A percentile compares a stretch with the other conserved stretches of the same genome.
Evolutionary conservation across 768 basidiomycete species (phyloP).

Genomic region (Serendipita sp.): DNA sequence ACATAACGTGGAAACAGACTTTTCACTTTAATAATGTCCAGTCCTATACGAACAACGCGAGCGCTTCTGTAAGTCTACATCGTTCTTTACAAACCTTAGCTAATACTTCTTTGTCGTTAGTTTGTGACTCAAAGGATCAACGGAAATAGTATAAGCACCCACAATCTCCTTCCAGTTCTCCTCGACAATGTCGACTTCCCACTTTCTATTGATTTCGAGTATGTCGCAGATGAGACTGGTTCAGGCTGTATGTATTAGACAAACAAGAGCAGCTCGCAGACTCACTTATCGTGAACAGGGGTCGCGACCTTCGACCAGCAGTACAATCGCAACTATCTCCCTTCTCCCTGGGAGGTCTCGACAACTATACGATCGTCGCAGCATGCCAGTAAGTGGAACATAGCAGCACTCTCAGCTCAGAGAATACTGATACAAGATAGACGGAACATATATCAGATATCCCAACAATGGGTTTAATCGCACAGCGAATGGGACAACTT

Average conservation of each 20-base stretch:
- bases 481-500: slow-evolving; percentile 50
- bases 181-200: slow-evolving; percentile 41
- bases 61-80: slow-evolving; percentile 19
- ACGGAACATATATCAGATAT: slow-evolving; percentile 30
- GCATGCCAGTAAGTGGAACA: slow-evolving; percentile 29
- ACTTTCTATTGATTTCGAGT: slow-evolving; percentile 26
- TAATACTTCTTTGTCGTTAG: slow-evolving; percentile 16
- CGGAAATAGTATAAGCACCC: slow-evolving; percentile 32
- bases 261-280: too few relatives aligned
- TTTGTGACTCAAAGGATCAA: slow-evolving; percentile 33
- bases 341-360: slow-evolving; percentile 39
- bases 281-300: not conserved
- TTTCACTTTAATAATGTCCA: slow-evolving; percentile 47
- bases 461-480: slow-evolving; percentile 26
- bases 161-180: slow-evolving; percentile 28
- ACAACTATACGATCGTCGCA: slow-evolving; percentile 46
- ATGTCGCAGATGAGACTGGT: slow-evolving; percentile 19
- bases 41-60: slow-evolving; percentile 33
- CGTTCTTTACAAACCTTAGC: not conserved
- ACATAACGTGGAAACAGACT: slow-evolving; percentile 45
- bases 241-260: slow-evolving; percentile 17
- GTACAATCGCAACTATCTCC: slow-evolving; percentile 40
- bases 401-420: not conserved
- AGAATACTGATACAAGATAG: slow-evolving; percentile 17
- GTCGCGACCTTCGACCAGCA: slow-evolving; percentile 40